Conservation (phyloP, 2,329 filamentous ascomycete species). For the Macrophomina tecta region DNA sequence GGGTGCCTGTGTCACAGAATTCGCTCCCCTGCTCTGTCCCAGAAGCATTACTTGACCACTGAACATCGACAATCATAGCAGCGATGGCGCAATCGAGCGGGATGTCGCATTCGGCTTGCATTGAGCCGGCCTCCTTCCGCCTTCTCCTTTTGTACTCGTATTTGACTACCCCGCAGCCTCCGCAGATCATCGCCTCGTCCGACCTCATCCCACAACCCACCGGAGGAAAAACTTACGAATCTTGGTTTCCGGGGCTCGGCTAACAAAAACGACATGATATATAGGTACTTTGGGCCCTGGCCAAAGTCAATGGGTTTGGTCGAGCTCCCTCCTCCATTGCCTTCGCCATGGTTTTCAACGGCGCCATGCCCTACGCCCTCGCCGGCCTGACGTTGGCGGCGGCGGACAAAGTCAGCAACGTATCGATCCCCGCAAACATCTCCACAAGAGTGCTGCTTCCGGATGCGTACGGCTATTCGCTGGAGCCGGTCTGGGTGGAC, state of each 20-base stretch:
- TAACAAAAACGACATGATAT: not conserved
- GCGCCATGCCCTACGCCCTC: not conserved
- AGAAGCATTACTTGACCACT: not conserved
- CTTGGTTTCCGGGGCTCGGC: slow-evolving; percentile 6
- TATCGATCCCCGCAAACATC: slow-evolving; percentile 13
- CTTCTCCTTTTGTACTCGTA: slow-evolving; percentile 18
- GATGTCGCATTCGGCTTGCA: not conserved
- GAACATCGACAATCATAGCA: not conserved
- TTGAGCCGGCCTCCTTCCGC: slow-evolving; percentile 10
- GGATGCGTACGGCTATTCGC: slow-evolving; percentile 26
- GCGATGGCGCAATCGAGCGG: not conserved
- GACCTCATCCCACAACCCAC: slow-evolving; percentile 25
- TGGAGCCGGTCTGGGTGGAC: slow-evolving; percentile 27
- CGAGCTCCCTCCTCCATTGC: not conserved
- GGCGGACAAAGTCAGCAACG: slow-evolving; percentile 5
- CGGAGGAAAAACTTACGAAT: slow-evolving; percentile 8
- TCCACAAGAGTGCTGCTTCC: slow-evolving; percentile 10
- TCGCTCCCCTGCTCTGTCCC: not conserved
- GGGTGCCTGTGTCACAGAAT: not conserved
- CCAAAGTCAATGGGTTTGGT: not conserved
- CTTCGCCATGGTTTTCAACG: not conserved
- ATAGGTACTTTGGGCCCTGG: not conserved
- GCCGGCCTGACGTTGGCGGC: slow-evolving; percentile 8
- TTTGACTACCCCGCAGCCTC: slow-evolving; percentile 22
- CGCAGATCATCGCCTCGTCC: slow-evolving; percentile 22